Base-by-base conservation (phyloP, 1,139 yeast genomes). In the Scheffersomyces stambukii region DNA sequence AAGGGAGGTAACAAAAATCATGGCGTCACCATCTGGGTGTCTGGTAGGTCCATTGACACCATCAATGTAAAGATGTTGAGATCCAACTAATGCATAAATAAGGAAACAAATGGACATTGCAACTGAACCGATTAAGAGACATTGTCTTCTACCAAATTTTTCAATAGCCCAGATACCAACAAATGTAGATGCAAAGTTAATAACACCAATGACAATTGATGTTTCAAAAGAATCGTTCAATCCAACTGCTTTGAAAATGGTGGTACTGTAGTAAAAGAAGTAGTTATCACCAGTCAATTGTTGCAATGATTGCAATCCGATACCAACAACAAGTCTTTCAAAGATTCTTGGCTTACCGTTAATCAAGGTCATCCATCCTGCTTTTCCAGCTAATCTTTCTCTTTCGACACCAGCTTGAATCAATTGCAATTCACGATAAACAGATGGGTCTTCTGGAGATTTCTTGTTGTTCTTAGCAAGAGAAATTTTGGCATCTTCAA, bases 201-300 rank as follows among this genome's bases (percentile, higher is more conserved):
- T 86, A 41, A 79, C 66, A 65, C 93, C 93, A 31, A 84, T 66
- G 38, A 83, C 69, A 43, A 85, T 81, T 16, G 91, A 71, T 10
- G 93, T 81, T 54, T 80, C 70, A 60, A 78, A 84, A 22, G 94
- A 75, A 55, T 81, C 88, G 53, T 80, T 83, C 32, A 82, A 59
- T 46, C 93, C 93, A 43, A 82, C 84, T 42, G 91, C 80, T 48
- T 74, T 58, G 74, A 82, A 82, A 50, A 81, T 71, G 31, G 82
- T 74, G 37, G 89, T 81, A 57, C 88, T 86, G 45, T 81, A 82
- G 66, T 81, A 81, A 70, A 82, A 81, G 64, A 82, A 81, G 59
- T 81, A 82, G 64, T 81, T 81, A 53, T 77, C 73, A 70, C 91
- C 93, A 37, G 86, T 77, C 44, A 82, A 70, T 60, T 82, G 93